Evolutionary conservation across 2,329 filamentous ascomycete genomes (phyloP).

Genomic region (Exophiala sp.): DNA sequence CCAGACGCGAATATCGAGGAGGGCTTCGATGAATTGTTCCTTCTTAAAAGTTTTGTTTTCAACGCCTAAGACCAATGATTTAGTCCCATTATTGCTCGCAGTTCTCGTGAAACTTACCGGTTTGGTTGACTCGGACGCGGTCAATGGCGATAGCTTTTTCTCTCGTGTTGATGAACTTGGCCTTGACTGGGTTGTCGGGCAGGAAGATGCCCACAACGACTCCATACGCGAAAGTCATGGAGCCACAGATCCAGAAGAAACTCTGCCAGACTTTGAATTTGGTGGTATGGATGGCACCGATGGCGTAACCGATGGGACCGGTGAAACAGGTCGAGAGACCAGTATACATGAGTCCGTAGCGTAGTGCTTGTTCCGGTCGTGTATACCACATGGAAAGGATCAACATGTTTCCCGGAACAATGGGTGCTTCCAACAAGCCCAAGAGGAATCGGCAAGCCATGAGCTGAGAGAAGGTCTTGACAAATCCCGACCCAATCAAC

Average conservation of each 20-base stretch:
- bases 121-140: slow-evolving; percentile 52
- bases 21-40: slow-evolving; percentile 19
- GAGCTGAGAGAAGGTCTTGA: slow-evolving; percentile 39
- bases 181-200: slow-evolving; percentile 52
- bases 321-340: slow-evolving; percentile 9
- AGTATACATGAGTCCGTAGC: slow-evolving; percentile 8
- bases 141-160: slow-evolving; percentile 53
- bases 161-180: slow-evolving; percentile 45
- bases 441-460: slow-evolving; percentile 40
- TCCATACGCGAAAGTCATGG: slow-evolving; percentile 11
- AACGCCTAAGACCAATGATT: slow-evolving; percentile 5
- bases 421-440: slow-evolving; percentile 42
- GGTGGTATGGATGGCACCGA: slow-evolving; percentile 4
- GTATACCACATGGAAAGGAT: slow-evolving; percentile 50
- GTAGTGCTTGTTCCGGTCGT: slow-evolving; percentile 2
- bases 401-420: slow-evolving; percentile 43
- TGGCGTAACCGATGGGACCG: slow-evolving; percentile 11
- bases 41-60: slow-evolving; percentile 24
- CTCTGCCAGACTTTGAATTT: slow-evolving; percentile 10
- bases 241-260: slow-evolving; percentile 16
- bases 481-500: slow-evolving; percentile 38
- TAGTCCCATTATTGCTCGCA: neutral
- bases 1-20: slow-evolving; percentile 27
- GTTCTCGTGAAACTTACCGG: slow-evolving; percentile 34
- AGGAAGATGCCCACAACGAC: slow-evolving; percentile 39